Percentiles rank a stretch among this genome's conserved stretches.
Evolutionary conservation across 2,329 filamentous ascomycete species (phyloP).

Genomic region (Aspergillus ochraceus): DNA sequence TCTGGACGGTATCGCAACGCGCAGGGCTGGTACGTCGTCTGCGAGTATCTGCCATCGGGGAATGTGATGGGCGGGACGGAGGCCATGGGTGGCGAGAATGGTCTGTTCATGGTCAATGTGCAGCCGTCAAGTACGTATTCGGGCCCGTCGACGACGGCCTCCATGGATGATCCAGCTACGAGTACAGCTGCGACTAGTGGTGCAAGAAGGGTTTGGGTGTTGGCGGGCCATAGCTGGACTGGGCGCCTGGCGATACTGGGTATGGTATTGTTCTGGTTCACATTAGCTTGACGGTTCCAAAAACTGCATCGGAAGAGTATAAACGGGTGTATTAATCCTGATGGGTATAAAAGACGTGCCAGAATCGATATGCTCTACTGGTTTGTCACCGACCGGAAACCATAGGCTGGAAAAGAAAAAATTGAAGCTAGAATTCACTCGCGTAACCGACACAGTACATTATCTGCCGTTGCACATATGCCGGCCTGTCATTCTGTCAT

Average conservation of each 20-base stretch:
- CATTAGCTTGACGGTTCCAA: not conserved
- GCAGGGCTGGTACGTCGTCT: conserved; percentile 65
- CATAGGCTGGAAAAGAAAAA: not conserved
- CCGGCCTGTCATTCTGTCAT: conserved; percentile 24
- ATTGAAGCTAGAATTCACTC: not conserved
- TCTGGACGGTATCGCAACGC: conserved; percentile 17
- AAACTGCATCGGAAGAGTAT: no score
- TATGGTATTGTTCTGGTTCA: not conserved
- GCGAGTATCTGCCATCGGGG: conserved; percentile 68
- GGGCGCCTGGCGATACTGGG: conserved; percentile 7
- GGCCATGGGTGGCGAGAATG: conserved; percentile 18
- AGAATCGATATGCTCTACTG: no score
- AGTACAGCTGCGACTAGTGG: not conserved
- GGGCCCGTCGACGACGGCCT: conserved; percentile 15
- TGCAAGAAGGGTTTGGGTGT: not conserved
- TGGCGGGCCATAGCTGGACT: not conserved
- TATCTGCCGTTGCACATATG: not conserved
- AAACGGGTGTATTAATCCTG: no score
- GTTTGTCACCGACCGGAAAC: not conserved
- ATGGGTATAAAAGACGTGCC: no score
- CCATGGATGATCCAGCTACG: not conserved
- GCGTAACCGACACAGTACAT: not conserved
- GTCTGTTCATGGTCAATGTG: conserved; percentile 35
- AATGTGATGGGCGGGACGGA: conserved; percentile 52
- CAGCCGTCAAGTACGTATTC: conserved; percentile 19